Base-by-base conservation (phyloP, 495 filamentous ascomycete genomes). In the Trypethelium eluteriae region DNA sequence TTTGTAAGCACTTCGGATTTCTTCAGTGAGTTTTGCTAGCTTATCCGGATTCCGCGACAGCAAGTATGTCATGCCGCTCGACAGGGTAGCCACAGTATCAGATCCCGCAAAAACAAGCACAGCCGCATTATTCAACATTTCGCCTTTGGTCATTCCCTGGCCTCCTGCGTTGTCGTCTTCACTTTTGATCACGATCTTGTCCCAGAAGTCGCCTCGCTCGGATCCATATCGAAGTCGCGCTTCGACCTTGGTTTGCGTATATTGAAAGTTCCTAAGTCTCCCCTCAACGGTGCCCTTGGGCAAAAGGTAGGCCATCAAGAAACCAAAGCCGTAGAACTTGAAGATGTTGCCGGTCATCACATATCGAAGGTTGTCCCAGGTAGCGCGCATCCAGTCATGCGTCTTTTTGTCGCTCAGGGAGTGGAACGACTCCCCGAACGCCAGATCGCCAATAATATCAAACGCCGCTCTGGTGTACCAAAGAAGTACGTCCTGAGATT, bases 1-100 rank as follows among this genome's bases (percentile, higher is more conserved):
- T 5, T 70, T 74, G 73, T 86, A 89, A 1, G 76, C 65, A 2
- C 70, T 71, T 4, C 86, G 81, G 39, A 88, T 79, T 65, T 89
- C 86, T 0, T 75, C 66, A 11, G 71, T 74, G 0, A 88, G 72
- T 56, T 77, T 81, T n/a, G 75, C 66, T 35, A 76, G 62, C 0
- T 66, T 67, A 0, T 56, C 36, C 0, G 78, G 75, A 39, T 75
- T 74, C 1, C 67, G 75, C 0, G 80, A 68, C 0, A 83, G 61
- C 38, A 74, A 75, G 50, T 75, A 81, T 0, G 77, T 77, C 1
- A 69, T 65, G 2, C 75, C 69, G 32, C 65, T 68, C 41, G 69
- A 38, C 11, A 68, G 68, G 4, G 69, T 70, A 7, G 67, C 69
- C 4, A 39, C 66, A 32, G 69, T 70, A 50, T 70, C 69, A 6